phyloP scores from a whole-genome alignment of 371 early-diverging fungal genomes.

The Mucor saturninus region DNA sequence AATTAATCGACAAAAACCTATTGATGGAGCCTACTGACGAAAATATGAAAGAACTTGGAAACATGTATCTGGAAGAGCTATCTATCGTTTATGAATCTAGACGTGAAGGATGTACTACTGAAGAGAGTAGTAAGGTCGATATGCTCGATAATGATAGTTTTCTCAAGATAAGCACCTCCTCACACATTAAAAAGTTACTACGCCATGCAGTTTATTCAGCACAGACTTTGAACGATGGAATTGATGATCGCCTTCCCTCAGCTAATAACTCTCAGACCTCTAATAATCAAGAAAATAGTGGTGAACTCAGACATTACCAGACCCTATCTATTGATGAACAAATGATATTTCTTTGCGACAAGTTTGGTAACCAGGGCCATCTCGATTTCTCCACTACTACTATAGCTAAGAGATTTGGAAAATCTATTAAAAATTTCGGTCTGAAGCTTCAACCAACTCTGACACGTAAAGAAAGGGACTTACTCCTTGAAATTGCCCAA shows the following conservation, averaged over 20 bases:
- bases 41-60: slow-evolving; percentile 15
- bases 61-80: slow-evolving; percentile 8
- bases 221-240: slow-evolving; percentile 15
- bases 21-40: slow-evolving; percentile 12
- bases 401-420: slow-evolving; percentile 17
- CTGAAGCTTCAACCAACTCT: slow-evolving; percentile 20
- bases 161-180: slow-evolving; percentile 15
- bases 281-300: slow-evolving; percentile 4
- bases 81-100: slow-evolving; percentile 7
- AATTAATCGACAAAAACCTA: slow-evolving; percentile 6
- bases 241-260: slow-evolving; percentile 15
- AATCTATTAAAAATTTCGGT: slow-evolving; percentile 12
- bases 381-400: slow-evolving; percentile 18
- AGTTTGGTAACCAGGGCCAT: slow-evolving; percentile 19
- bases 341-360: slow-evolving; percentile 18
- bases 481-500: slow-evolving; percentile 16
- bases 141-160: slow-evolving; percentile 3
- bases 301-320: slow-evolving; percentile 4
- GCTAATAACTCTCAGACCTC: slow-evolving; percentile 16
- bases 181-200: slow-evolving; percentile 15
- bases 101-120: slow-evolving; percentile 9
- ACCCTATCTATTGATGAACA: slow-evolving; percentile 12
- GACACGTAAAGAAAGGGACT: slow-evolving; percentile 15
- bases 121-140: slow-evolving; percentile 15
- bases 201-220: slow-evolving; percentile 11